Conservation (phyloP, 2,329 filamentous ascomycete genomes). For the Cordyceps militaris region DNA sequence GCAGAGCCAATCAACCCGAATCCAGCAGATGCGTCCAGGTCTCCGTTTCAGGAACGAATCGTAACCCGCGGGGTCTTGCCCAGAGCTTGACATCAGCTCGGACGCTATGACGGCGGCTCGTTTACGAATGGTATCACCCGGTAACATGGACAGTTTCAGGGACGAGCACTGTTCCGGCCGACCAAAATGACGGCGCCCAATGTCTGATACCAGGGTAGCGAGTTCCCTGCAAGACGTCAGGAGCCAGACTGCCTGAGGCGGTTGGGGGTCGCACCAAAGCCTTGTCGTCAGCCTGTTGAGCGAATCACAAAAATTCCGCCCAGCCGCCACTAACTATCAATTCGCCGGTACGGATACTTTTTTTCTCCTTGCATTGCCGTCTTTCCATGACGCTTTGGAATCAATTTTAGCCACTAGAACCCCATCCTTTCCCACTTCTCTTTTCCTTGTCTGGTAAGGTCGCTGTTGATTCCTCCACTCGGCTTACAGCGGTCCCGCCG, state of each 20-base stretch:
- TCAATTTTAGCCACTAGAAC: neutral
- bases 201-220: neutral
- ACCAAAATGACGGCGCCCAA: neutral
- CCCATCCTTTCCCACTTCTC: neutral
- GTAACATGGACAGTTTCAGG: constrained; percentile 2
- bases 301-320: too few species aligned
- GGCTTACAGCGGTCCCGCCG: neutral
- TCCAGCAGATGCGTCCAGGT: too few species aligned
- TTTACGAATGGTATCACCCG: neutral
- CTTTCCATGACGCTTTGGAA: constrained; percentile 7
- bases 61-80: too few species aligned
- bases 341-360: neutral
- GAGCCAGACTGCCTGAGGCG: neutral
- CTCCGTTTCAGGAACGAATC: neutral
- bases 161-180: neutral
- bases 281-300: too few species aligned
- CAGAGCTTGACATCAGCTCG: too few species aligned
- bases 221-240: neutral
- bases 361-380: neutral
- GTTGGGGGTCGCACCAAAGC: too few species aligned
- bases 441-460: neutral
- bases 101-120: neutral
- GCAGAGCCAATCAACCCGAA: neutral
- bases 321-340: too few species aligned
- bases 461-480: neutral